Evolutionary conservation across 75 land plant genomes (phyloP), one percentile per base, ranked within the genome.

Genomic region (Gnetum montanum): DNA sequence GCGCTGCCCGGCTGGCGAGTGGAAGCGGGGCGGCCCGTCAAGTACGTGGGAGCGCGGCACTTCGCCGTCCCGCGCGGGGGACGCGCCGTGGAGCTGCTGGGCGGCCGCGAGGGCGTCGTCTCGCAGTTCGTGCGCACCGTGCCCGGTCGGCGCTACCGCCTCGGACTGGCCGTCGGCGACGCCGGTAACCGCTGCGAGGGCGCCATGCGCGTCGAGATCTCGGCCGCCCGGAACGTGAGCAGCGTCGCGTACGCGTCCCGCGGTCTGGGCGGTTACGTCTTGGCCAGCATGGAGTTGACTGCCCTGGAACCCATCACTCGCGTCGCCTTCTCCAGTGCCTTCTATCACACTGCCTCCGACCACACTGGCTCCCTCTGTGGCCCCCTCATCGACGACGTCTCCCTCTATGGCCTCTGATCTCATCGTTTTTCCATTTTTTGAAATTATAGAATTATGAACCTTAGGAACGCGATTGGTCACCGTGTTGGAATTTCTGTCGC

Each of bases 301-400:
- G 83, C 86, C 4, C 34, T 16, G 0, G n/a, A 62, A 6, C 16
- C 30, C 5, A 33, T 65, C 4, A 83, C 83, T 0, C 26, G 64
- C 0, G 45, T 83, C 25, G 63, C 58, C 25, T 75, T 83, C 67
- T 34, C 28, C n/a, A 83, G 84, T 54, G 49, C 73, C 2, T 66
- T 37, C 62, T 80, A 80, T 48, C 49, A 52, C 36, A 80, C 54
- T 47, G 54, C 35, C 11, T 62, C 50, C 23, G 74, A 71, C 31
- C 62, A 60, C 30, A 34, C 55, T 0, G 63, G 76, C 43, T 50
- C 79, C 0, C 55, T 77, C 8, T 83, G 86, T 41, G 86, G 86
- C 0, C 86, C 86, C 3, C 73, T 75, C 12, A 19, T 83, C 2
- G 86, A 83, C 24, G 68, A 80, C 12, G 86, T 80, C 19, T 61